Percentiles rank a stretch among this genome's conserved stretches.
Evolutionary conservation across 108 stramenopile genomes (phyloP).

Genomic region (Cyclotella atomus): DNA sequence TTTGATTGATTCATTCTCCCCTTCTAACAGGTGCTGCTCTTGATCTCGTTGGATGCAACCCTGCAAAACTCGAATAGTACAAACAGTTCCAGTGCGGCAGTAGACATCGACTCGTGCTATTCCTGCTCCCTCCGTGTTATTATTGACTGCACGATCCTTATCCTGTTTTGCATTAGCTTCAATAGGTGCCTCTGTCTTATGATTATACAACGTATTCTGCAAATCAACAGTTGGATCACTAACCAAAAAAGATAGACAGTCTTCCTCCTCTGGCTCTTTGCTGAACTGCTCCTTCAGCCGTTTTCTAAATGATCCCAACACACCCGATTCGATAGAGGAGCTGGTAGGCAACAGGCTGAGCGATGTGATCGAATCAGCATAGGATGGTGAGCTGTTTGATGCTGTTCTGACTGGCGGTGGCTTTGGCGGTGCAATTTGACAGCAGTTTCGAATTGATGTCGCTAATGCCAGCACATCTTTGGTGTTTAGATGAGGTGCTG

Average conservation of each 20-base stretch:
- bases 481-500: conserved; percentile 14
- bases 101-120: conserved; percentile 73
- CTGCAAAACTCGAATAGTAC: conserved; percentile 55
- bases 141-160: background rate
- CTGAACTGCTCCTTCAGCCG: background rate
- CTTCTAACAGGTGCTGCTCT: background rate
- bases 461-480: conserved; percentile 14
- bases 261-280: background rate
- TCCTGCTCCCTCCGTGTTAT: conserved; percentile 22
- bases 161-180: background rate
- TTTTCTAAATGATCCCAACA: background rate
- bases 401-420: background rate
- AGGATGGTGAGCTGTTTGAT: background rate
- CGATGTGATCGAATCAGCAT: background rate
- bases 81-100: conserved; percentile 68
- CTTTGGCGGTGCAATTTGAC: conserved; percentile 9
- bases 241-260: background rate
- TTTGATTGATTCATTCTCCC: background rate
- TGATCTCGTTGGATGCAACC: background rate
- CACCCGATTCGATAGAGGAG: background rate
- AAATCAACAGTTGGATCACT: conserved; percentile 14
- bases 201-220: no score
- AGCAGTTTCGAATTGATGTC: conserved; percentile 18
- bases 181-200: background rate
- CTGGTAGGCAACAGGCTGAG: background rate